Evolutionary conservation across 1,284 basidiomycete genomes (phyloP).

Genomic region (Pseudozyma sp.): DNA sequence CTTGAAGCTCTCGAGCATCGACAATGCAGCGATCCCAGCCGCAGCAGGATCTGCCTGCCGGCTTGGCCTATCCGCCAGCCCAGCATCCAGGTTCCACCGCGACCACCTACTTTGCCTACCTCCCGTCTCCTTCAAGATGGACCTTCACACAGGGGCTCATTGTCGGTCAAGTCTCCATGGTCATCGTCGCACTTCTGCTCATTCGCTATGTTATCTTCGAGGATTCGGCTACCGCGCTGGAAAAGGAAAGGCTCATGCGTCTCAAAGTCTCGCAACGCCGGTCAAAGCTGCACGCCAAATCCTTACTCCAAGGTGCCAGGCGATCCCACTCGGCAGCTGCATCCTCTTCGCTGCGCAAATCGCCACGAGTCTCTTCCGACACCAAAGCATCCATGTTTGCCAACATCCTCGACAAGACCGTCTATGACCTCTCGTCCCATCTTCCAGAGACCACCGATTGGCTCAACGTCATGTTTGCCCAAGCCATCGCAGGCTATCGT

Average conservation of each 20-base stretch:
- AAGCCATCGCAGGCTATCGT: constrained; percentile 70
- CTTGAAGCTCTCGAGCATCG: too few relatives aligned
- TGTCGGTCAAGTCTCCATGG: constrained; percentile 72
- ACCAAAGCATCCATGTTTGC: constrained; percentile 25
- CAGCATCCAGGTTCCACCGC: constrained; percentile 13
- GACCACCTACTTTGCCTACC: constrained; percentile 27
- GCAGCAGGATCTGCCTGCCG: constrained; percentile 9
- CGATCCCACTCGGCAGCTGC: constrained; percentile 4
- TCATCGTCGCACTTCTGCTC: constrained; percentile 44
- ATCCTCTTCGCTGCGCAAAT: constrained; percentile 19
- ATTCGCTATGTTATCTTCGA: constrained; percentile 74
- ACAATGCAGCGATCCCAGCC: constrained; percentile 17
- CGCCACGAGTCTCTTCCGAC: constrained; percentile 30
- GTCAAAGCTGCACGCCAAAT: constrained; percentile 47
- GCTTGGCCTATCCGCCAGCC: constrained; percentile 14
- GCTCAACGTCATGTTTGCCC: constrained; percentile 74
- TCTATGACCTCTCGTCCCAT: constrained; percentile 73
- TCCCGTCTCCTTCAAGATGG: constrained; percentile 36
- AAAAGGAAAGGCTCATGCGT: constrained; percentile 49
- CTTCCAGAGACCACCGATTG: constrained; percentile 73
- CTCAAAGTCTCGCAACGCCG: constrained; percentile 47
- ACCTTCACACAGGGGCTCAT: constrained; percentile 74
- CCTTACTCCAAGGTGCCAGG: constrained; percentile 25
- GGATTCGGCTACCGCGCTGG: constrained; percentile 58
- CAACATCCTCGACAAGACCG: constrained; percentile 70